A percentile compares a stretch with the other conserved stretches of the same genome.
Evolutionary conservation across 106 monocot genomes (phyloP).

Genomic region (Allium sativum): DNA sequence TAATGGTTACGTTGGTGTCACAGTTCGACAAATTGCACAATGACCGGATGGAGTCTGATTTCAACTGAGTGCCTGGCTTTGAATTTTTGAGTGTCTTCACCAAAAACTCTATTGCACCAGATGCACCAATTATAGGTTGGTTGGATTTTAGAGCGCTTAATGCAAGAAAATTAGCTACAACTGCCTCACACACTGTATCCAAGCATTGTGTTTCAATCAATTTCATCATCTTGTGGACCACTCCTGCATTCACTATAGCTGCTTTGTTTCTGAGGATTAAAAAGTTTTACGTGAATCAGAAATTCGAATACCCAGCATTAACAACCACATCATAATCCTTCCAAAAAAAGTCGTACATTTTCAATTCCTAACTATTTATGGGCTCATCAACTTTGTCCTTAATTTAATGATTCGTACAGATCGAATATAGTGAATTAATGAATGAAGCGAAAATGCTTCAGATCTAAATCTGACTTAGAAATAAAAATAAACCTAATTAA

Average conservation of each 20-base stretch:
- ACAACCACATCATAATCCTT: no score
- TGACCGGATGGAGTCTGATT: conserved; percentile 60
- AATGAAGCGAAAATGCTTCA: no score
- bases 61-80: conserved; percentile 1
- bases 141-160: conserved; percentile 76
- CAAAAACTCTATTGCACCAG: conserved; percentile 61
- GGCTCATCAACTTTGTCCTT: no score
- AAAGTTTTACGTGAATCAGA: no score
- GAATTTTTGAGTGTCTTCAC: conserved; percentile 18
- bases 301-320: no score
- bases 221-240: conserved; percentile 62
- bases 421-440: no score
- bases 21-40: conserved; percentile 70
- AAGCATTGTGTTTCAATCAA: conserved; percentile 15
- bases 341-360: not conserved
- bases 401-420: no score
- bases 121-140: conserved; percentile 52
- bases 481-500: not conserved
- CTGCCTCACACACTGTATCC: conserved; percentile 24
- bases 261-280: conserved; percentile 57
- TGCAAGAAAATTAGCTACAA: conserved; percentile 69
- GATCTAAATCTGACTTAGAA: not conserved
- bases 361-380: not conserved
- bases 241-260: conserved; percentile 62
- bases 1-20: conserved; percentile 23